Conservation (phyloP, 495 filamentous ascomycete species). For the Penicillium ucsense region DNA sequence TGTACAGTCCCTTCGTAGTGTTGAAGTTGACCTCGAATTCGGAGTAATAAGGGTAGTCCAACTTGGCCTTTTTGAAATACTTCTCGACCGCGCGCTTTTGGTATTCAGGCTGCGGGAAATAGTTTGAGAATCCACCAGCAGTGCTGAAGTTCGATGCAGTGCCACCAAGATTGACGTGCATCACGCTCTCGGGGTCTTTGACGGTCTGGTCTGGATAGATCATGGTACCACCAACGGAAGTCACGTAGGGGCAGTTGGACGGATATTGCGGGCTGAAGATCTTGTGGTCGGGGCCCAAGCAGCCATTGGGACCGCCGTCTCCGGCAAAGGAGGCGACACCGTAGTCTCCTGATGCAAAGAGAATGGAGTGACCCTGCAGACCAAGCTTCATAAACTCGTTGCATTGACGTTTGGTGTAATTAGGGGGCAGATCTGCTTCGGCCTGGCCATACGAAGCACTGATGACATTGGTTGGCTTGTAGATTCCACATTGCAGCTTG, state of each 20-base stretch:
- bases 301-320: constrained; percentile 20
- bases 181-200: constrained; percentile 33
- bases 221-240: constrained; percentile 41
- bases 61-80: constrained; percentile 41
- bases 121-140: constrained; percentile 60
- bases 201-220: constrained; percentile 31
- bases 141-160: constrained; percentile 38
- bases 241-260: constrained; percentile 42
- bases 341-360: constrained; percentile 52
- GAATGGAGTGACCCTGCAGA: constrained; percentile 49
- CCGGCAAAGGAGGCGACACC: constrained; percentile 42
- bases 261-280: constrained; percentile 44
- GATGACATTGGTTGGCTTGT: constrained; percentile 52
- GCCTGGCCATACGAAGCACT: constrained; percentile 49
- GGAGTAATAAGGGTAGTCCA: constrained; percentile 31
- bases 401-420: constrained; percentile 47
- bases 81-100: constrained; percentile 42
- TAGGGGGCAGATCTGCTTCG: constrained; percentile 40
- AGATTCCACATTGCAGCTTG: constrained; percentile 50
- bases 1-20: constrained; percentile 43
- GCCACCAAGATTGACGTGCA: constrained; percentile 18
- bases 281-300: constrained; percentile 30
- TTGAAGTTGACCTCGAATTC: constrained; percentile 26
- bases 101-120: constrained; percentile 51
- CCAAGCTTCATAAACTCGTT: constrained; percentile 57